Percentiles rank a stretch among this genome's conserved stretches.
phyloP scores from a whole-genome alignment of 2,329 filamentous ascomycete species.

The Trichoderma atrobrunneum region DNA sequence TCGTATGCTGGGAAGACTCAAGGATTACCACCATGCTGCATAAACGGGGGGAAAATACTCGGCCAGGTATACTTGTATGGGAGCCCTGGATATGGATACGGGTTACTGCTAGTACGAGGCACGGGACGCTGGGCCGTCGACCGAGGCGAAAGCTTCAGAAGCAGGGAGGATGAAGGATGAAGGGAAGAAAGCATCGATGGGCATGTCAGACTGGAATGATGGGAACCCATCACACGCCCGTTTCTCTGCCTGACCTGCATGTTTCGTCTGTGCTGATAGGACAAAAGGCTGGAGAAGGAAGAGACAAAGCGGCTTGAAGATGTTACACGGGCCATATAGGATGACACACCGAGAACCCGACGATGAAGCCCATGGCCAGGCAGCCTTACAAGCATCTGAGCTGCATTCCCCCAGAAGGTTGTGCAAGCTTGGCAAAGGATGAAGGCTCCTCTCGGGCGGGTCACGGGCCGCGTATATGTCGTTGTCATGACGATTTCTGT shows the following conservation, averaged over 20 bases:
- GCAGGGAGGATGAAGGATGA: background rate
- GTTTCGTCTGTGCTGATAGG: slow-evolving; percentile 1
- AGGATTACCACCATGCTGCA: slow-evolving; percentile 8
- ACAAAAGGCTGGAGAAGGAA: background rate
- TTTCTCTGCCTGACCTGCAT: background rate
- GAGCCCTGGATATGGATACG: background rate
- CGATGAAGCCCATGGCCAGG: slow-evolving; percentile 2
- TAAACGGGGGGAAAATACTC: slow-evolving; percentile 1
- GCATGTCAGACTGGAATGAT: slow-evolving; percentile 9
- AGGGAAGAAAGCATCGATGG: background rate
- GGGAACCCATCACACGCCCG: slow-evolving; percentile 2
- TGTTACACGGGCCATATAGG: background rate
- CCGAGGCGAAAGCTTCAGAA: background rate
- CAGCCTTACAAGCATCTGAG: slow-evolving; percentile 11
- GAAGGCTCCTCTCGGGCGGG: background rate
- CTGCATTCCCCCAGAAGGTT: slow-evolving; percentile 1
- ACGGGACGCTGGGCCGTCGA: background rate
- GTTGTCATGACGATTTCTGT: background rate
- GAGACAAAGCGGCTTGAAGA: background rate
- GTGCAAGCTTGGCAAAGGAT: slow-evolving; percentile 15
- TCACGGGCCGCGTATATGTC: background rate
- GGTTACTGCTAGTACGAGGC: background rate
- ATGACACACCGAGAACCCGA: background rate
- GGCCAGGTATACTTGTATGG: background rate
- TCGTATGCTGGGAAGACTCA: background rate